These are phyloP conservation scores for Fusarium burgessii DNA, from an alignment of 2,329 filamentous ascomycete species.

Conservation along the genomic window DNA sequence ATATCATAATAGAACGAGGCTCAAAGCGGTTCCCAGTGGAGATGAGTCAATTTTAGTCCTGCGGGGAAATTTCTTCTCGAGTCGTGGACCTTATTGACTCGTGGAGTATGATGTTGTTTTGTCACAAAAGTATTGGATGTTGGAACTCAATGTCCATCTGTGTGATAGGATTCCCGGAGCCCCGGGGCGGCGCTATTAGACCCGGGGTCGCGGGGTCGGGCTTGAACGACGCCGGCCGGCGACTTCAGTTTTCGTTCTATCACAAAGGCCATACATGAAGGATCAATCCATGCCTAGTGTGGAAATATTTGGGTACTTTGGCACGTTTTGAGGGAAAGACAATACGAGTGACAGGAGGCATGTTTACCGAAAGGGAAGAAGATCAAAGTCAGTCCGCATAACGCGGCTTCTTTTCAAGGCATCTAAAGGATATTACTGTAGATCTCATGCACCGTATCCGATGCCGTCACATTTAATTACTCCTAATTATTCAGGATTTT, in stretches of 20 bases:
- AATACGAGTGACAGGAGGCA: conserved; percentile 14
- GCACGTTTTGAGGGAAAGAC: conserved; percentile 6
- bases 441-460: conserved; percentile 30
- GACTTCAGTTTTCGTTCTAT: conserved; percentile 18
- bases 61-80: conserved; percentile 8
- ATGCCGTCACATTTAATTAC: conserved; percentile 10
- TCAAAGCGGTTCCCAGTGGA: conserved; percentile 13
- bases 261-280: neutral
- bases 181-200: conserved; percentile 20
- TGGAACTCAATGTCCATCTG: conserved; percentile 3
- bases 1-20: conserved; percentile 4
- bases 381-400: conserved; percentile 7
- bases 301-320: conserved; percentile 9
- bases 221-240: conserved; percentile 30
- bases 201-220: conserved; percentile 25
- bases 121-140: conserved; percentile 18
- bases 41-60: conserved; percentile 8
- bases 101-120: conserved; percentile 14
- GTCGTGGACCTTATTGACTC: conserved; percentile 27
- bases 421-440: conserved; percentile 9
- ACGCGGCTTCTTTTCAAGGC: neutral
- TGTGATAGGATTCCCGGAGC: conserved; percentile 27
- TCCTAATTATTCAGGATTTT: neutral
- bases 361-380: neutral
- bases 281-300: conserved; percentile 22